phyloP scores from a whole-genome alignment of 2,329 filamentous ascomycete genomes.

The Penicillium oxalicum region DNA sequence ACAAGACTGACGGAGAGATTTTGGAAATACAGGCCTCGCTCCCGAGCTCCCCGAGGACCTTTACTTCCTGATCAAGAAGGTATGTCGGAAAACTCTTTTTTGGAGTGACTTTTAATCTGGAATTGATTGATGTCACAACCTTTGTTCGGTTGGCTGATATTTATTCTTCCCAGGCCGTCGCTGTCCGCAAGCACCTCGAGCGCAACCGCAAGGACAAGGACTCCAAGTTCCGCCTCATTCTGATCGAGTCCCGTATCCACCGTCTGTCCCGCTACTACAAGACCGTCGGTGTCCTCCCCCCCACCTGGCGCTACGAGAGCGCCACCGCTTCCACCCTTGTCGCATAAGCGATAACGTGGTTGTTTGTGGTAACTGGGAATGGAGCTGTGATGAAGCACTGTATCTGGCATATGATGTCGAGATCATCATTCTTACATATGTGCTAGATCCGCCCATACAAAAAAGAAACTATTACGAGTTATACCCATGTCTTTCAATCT shows the following conservation, averaged over 20 bases:
- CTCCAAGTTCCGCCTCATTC: constrained; percentile 99
- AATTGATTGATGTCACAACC: background rate
- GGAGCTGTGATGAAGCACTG: constrained; percentile 5
- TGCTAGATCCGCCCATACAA: constrained; percentile 18
- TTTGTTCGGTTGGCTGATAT: constrained; percentile 3
- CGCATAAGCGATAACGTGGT: constrained; percentile 57
- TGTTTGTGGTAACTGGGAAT: constrained; percentile 17
- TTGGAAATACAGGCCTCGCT: constrained; percentile 75
- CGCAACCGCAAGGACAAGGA: constrained; percentile 99
- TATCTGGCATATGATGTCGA: constrained; percentile 3
- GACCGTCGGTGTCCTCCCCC: constrained; percentile 75
- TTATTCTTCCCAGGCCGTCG: constrained; percentile 63
- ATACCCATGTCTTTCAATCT: constrained; percentile 13
- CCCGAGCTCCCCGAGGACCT: constrained; percentile 99
- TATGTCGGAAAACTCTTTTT: constrained; percentile 36
- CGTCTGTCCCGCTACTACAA: constrained; percentile 99
- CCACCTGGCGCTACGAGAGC: constrained; percentile 98
- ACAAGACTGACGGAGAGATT: constrained; percentile 84
- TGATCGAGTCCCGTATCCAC: constrained; percentile 99
- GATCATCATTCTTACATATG: constrained; percentile 7
- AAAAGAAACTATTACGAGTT: constrained; percentile 22
- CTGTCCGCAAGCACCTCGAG: constrained; percentile 99
- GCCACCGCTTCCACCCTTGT: constrained; percentile 93
- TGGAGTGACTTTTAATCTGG: background rate
- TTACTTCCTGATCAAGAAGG: constrained; percentile 99